Base-by-base conservation (phyloP, 257 asterid species). In the Penstemon barbatus region DNA sequence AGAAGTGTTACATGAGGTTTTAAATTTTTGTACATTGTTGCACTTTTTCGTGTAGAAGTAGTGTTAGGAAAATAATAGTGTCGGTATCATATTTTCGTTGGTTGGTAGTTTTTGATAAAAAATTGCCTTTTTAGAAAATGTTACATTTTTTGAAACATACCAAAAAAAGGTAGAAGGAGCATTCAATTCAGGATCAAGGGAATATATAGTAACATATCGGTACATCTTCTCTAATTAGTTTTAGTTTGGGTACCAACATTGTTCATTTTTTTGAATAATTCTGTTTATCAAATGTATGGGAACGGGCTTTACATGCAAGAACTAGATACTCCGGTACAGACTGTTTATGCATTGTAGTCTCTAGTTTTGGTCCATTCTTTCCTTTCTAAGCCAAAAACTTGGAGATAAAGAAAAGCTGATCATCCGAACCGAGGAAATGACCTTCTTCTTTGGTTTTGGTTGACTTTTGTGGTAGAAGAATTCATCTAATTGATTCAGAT, bases 381-480 rank as follows among this genome's bases (percentile, higher is more conserved):
- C 33, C 59, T 58, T n/a, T 52, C 52, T 4, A 33, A 51, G 51
- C 15, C 38, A 41, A 48, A 74, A 58, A 65, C 7, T 13, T 44
- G 49, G 60, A 44, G 36, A 58, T 42, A 19, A 58, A 42, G 12
- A 19, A 48, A 56, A 44, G 54, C 41, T 59, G 18, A 11, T 49
- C n/a, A 10, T 18, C 53, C 55, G 25, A 64, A 37, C 48, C 18
- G 4, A 46, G 66, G 45, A 3, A 45, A 50, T 11, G 12, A 12
- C 33, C 45, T 57, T 33, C 62, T 57, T 11, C 15, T 50, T 70
- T 40, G 48, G 38, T 48, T 15, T 38, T 46, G 10, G 6, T 53
- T 39, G 66, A 9, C 33, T n/a, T 66, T 39, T 58, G 54, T n/a
- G 46, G 45, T 61, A 40, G 12, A 65, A 13, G 5, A n/a, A 65